Conservation (phyloP, 108 stramenopile species). For the Chaetoceros tenuissimus region DNA sequence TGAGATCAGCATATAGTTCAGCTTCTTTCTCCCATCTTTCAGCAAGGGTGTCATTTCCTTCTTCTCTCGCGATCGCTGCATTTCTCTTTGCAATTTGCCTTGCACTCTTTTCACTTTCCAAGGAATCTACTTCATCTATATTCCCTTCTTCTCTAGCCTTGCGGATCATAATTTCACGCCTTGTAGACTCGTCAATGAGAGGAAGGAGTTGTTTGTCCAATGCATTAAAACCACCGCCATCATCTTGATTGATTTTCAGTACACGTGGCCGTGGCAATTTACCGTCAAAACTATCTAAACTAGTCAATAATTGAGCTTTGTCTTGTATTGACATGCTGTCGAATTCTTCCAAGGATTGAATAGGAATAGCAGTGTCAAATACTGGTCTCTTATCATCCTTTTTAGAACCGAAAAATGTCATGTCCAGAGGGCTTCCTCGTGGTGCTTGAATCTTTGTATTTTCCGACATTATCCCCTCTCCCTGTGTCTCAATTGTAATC, state of each 20-base stretch:
- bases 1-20: constrained; percentile 48
- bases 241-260: constrained; percentile 12
- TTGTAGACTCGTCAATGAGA: constrained; percentile 72
- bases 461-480: background rate
- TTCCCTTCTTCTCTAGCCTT: constrained; percentile 59
- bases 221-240: constrained; percentile 10
- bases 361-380: constrained; percentile 44
- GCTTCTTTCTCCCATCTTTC: constrained; percentile 56
- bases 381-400: background rate
- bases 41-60: constrained; percentile 46
- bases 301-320: constrained; percentile 62
- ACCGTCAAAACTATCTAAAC: constrained; percentile 60
- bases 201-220: constrained; percentile 75
- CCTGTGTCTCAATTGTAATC: background rate
- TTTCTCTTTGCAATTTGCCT: constrained; percentile 57
- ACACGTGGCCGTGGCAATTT: constrained; percentile 59
- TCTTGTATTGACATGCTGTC: constrained; percentile 50
- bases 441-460: background rate
- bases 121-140: constrained; percentile 32
- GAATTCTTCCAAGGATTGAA: constrained; percentile 54
- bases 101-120: constrained; percentile 47
- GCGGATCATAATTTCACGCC: constrained; percentile 60
- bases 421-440: background rate
- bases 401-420: background rate
- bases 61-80: constrained; percentile 38